phyloP scores from a whole-genome alignment of 371 early-diverging fungal genomes.

The Sporodiniella umbellata region DNA sequence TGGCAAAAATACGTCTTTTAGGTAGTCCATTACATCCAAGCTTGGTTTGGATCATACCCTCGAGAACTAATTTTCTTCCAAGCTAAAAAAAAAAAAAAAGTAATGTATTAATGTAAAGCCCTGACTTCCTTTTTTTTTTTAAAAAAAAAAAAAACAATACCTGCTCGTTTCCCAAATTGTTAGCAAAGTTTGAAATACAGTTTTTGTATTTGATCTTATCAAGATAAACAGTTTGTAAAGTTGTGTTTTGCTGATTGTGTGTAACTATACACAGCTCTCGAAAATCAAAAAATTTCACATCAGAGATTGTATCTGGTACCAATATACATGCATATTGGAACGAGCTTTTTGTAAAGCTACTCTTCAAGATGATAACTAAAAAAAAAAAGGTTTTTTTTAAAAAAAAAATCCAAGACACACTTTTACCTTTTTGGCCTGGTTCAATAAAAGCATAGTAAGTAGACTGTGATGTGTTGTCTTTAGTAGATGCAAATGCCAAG shows the following conservation, averaged over 20 bases:
- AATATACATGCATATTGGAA: slow-evolving; percentile 4
- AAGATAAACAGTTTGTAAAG: slow-evolving; percentile 4
- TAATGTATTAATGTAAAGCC: no score
- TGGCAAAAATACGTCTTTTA: slow-evolving; percentile 12
- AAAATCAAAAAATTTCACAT: slow-evolving; percentile 24
- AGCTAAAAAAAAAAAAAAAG: background rate
- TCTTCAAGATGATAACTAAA: slow-evolving; percentile 15
- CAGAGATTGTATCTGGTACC: slow-evolving; percentile 3
- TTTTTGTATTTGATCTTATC: slow-evolving; percentile 2
- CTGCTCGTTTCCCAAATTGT: no score
- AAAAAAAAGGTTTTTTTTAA: background rate
- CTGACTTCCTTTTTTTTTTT: no score
- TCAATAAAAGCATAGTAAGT: slow-evolving; percentile 11
- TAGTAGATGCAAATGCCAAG: background rate
- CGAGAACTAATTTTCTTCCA: background rate
- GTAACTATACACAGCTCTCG: slow-evolving; percentile 12
- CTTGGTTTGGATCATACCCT: slow-evolving; percentile 12
- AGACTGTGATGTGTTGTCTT: background rate
- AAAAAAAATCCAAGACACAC: background rate
- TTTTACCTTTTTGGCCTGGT: slow-evolving; percentile 10
- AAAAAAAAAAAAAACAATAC: no score
- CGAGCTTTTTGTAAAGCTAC: background rate
- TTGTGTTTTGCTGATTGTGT: slow-evolving; percentile 8
- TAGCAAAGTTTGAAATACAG: background rate
- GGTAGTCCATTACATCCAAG: slow-evolving; percentile 20